Evolutionary conservation across 768 basidiomycete species (phyloP).

Genomic region (Calocybe cyanea): DNA sequence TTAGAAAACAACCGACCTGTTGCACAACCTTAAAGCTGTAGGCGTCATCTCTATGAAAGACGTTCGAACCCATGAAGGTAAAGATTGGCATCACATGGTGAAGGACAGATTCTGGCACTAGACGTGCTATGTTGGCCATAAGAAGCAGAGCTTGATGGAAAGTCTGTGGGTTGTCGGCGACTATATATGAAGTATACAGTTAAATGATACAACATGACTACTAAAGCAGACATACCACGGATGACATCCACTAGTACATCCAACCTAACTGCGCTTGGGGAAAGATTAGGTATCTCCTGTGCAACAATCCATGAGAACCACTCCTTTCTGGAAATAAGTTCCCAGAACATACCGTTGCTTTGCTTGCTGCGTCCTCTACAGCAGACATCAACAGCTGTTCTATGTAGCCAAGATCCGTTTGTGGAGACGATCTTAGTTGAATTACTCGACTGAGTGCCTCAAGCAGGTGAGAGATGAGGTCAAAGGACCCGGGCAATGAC

Average conservation of each 20-base stretch:
- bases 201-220: constrained; percentile 1
- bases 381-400: constrained; percentile 85
- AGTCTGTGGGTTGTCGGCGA: constrained; percentile 88
- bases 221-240: constrained; percentile 45
- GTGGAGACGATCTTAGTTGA: constrained; percentile 38
- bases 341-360: constrained; percentile 44
- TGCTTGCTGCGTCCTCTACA: constrained; percentile 59
- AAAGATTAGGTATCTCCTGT: constrained; percentile 51
- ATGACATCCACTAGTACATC: constrained; percentile 89
- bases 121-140: constrained; percentile 76
- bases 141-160: constrained; percentile 90
- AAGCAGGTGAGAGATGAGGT: constrained; percentile 68
- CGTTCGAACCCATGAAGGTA: constrained; percentile 99
- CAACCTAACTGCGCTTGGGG: constrained; percentile 61
- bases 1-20: constrained; percentile 56
- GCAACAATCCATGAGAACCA: neutral
- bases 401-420: constrained; percentile 70
- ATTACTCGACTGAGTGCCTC: constrained; percentile 68
- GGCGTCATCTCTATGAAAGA: constrained; percentile 93
- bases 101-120: constrained; percentile 87
- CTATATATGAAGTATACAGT: constrained; percentile 33
- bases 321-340: neutral
- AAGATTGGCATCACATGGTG: constrained; percentile 98
- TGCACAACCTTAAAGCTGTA: constrained; percentile 96
- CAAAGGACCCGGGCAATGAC: constrained; percentile 62